These are phyloP conservation scores for Cornus suecica DNA, from an alignment of 148 eudicot species.

Conservation along the genomic window DNA sequence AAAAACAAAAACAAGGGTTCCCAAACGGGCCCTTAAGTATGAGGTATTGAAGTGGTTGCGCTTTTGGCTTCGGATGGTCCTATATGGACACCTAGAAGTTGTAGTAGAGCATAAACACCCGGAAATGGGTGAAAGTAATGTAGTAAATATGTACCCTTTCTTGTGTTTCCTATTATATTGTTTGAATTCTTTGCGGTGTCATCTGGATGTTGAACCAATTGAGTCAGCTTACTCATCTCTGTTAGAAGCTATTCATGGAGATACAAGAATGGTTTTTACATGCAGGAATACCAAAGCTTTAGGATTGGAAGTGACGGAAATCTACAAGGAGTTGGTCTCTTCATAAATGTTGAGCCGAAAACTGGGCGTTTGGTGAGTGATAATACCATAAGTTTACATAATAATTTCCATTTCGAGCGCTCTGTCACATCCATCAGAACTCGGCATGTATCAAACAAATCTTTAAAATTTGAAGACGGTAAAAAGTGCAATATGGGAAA, in stretches of 20 bases:
- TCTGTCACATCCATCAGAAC: background rate
- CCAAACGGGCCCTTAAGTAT: too few relatives aligned
- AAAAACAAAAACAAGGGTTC: too few relatives aligned
- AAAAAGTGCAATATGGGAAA: background rate
- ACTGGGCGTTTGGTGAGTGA: slow-evolving; percentile 79
- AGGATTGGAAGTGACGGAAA: slow-evolving; percentile 94
- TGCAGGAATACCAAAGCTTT: slow-evolving; percentile 87
- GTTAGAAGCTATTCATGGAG: background rate
- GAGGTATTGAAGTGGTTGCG: too few relatives aligned
- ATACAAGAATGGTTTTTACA: background rate
- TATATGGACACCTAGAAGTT: too few relatives aligned
- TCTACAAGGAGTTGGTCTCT: slow-evolving; percentile 95
- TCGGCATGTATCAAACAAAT: background rate
- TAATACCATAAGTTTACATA: background rate
- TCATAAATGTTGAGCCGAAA: slow-evolving; percentile 68
- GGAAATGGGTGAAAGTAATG: background rate
- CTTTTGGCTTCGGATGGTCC: too few relatives aligned
- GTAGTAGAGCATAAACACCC: background rate
- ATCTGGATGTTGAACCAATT: background rate
- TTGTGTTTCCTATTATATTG: background rate
- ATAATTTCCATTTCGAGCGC: background rate
- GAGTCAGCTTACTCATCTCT: background rate
- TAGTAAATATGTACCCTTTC: background rate
- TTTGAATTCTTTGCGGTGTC: background rate
- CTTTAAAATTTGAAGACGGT: background rate